phyloP scores from a whole-genome alignment of 192 early-diverging fungal species.

The Allomyces macrogynus region DNA sequence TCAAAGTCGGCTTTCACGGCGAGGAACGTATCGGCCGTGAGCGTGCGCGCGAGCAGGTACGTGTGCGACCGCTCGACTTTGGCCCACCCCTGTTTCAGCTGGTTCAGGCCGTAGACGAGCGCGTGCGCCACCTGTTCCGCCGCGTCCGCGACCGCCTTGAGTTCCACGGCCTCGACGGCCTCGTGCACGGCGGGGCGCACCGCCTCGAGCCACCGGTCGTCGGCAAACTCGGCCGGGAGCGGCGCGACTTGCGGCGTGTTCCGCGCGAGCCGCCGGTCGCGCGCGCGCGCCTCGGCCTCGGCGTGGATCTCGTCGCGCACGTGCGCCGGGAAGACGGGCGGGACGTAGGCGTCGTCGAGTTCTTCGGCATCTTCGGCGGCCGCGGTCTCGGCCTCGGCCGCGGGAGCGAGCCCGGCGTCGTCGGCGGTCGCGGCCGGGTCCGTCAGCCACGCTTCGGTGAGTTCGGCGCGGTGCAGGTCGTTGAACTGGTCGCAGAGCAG shows the following conservation, averaged over 20 bases:
- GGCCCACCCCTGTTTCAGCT: not conserved
- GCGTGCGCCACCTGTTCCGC: not conserved
- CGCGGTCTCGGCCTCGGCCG: not conserved
- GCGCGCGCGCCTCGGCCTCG: not conserved
- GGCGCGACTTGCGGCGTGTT: too few species aligned
- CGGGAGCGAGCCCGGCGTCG: not conserved
- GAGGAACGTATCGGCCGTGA: not conserved
- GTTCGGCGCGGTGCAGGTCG: not conserved
- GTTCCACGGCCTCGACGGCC: not conserved
- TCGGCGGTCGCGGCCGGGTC: not conserved
- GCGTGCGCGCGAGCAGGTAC: not conserved
- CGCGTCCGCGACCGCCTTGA: not conserved
- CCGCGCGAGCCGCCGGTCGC: too few species aligned
- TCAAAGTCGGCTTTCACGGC: not conserved
- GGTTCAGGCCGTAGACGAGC: not conserved
- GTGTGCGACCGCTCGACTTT: not conserved
- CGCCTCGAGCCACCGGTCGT: not conserved
- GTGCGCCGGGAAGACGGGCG: not conserved
- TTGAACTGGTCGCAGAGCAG: not conserved
- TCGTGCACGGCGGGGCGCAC: not conserved
- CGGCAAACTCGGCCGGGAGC: not conserved
- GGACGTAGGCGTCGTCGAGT: not conserved
- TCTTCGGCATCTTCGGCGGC: not conserved
- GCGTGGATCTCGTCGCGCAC: not conserved
- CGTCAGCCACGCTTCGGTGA: not conserved